A percentile compares a stretch with the other conserved stretches of the same genome.
phyloP scores from a whole-genome alignment of 192 early-diverging fungal genomes.

The Gigaspora rosea region DNA sequence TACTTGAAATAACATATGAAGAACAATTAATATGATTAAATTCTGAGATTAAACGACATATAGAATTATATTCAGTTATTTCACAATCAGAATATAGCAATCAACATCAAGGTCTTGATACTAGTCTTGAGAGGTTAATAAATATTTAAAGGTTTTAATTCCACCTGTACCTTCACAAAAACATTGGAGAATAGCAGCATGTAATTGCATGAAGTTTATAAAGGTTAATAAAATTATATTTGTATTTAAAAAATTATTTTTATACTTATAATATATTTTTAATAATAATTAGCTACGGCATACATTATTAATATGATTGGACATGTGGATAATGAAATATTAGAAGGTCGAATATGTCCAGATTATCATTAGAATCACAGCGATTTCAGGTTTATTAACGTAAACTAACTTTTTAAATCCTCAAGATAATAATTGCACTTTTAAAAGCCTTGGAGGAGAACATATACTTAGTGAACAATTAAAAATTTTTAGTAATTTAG shows the following conservation, averaged over 20 bases:
- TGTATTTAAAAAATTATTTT: background rate
- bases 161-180: no score
- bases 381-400: background rate
- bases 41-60: background rate
- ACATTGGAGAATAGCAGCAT: background rate
- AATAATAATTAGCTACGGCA: background rate
- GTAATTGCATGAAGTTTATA: background rate
- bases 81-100: background rate
- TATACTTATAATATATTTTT: background rate
- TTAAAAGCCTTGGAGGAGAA: background rate
- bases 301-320: background rate
- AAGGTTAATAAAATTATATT: background rate
- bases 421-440: background rate
- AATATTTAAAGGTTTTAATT: background rate
- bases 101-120: background rate
- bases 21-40: background rate
- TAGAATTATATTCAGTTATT: background rate
- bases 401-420: background rate
- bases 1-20: constrained; percentile 14
- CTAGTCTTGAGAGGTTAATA: background rate
- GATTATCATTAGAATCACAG: background rate
- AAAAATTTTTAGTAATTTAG: constrained; percentile 9
- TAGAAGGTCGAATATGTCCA: no score
- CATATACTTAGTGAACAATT: background rate
- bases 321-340: background rate